Percentiles rank a stretch among this genome's conserved stretches.
phyloP scores from a whole-genome alignment of 106 monocot species.

The Acorus calamus region DNA sequence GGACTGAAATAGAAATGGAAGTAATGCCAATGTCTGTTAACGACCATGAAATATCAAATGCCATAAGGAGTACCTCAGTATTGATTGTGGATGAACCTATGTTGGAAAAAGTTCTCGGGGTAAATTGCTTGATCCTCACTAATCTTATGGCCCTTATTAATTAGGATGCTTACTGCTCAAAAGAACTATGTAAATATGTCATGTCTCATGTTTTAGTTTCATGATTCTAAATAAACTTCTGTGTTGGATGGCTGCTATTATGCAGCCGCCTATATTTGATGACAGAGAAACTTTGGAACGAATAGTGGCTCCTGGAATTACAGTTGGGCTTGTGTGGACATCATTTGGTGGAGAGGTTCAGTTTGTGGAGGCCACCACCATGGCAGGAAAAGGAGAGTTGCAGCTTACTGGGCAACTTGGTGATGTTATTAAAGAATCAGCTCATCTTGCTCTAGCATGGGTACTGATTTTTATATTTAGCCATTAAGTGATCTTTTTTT shows the following conservation, averaged over 20 bases:
- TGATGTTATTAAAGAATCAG: slow-evolving; percentile 99
- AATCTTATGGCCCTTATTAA: background rate
- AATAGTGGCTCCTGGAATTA: slow-evolving; percentile 63
- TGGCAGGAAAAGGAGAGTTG: slow-evolving; percentile 86
- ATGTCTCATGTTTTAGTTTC: too few relatives aligned
- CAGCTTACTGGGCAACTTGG: slow-evolving; percentile 99
- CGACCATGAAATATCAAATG: slow-evolving; percentile 51
- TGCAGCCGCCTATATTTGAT: slow-evolving; percentile 90
- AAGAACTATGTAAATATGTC: too few relatives aligned
- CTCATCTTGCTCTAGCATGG: slow-evolving; percentile 98
- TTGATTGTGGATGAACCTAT: slow-evolving; percentile 72
- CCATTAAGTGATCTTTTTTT: too few relatives aligned
- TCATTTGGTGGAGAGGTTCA: slow-evolving; percentile 95
- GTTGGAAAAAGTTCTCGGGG: slow-evolving; percentile 98
- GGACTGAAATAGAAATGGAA: slow-evolving; percentile 94
- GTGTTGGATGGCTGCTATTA: background rate
- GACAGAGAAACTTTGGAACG: slow-evolving; percentile 76
- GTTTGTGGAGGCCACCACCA: slow-evolving; percentile 89
- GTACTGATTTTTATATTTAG: slow-evolving; percentile 20
- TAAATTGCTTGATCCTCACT: slow-evolving; percentile 21
- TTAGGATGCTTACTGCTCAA: too few relatives aligned
- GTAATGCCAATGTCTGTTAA: slow-evolving; percentile 75
- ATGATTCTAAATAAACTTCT: too few relatives aligned
- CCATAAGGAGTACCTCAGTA: slow-evolving; percentile 30
- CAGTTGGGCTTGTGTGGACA: slow-evolving; percentile 98